phyloP scores from a whole-genome alignment of 768 basidiomycete species.

The Pluteus cervinus region DNA sequence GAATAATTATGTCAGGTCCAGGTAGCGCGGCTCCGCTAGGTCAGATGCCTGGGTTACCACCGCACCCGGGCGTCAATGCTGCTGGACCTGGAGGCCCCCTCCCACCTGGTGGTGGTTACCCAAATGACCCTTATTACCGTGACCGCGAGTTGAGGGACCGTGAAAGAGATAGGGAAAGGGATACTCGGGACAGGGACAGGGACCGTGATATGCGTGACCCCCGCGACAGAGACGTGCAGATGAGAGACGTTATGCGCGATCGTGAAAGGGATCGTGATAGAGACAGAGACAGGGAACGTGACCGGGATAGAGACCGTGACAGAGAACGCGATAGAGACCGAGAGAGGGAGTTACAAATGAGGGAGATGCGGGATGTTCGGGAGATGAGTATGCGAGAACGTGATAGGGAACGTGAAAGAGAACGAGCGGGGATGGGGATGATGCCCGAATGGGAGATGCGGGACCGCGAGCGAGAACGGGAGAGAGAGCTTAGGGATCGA shows the following conservation, averaged over 20 bases:
- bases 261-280: constrained; percentile 6
- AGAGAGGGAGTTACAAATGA: too few relatives aligned
- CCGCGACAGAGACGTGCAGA: constrained; percentile 52
- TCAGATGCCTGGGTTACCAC: too few relatives aligned
- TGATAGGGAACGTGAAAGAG: constrained; percentile 4
- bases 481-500: constrained; percentile 2
- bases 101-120: constrained; percentile 12
- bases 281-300: background rate
- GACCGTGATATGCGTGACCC: constrained; percentile 32
- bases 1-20: too few relatives aligned
- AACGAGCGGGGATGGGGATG: background rate
- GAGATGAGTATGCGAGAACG: too few relatives aligned
- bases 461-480: constrained; percentile 7
- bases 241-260: constrained; percentile 4
- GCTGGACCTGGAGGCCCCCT: constrained; percentile 12
- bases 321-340: background rate
- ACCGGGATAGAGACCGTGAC: constrained; percentile 6
- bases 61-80: too few relatives aligned
- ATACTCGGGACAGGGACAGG: constrained; percentile 17
- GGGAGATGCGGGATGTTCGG: too few relatives aligned
- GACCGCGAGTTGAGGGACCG: constrained; percentile 17
- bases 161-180: constrained; percentile 18
- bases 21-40: too few relatives aligned
- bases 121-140: constrained; percentile 16
- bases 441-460: background rate